Conservation (phyloP, 2,329 filamentous ascomycete species). For the Colletotrichum acutatum region DNA sequence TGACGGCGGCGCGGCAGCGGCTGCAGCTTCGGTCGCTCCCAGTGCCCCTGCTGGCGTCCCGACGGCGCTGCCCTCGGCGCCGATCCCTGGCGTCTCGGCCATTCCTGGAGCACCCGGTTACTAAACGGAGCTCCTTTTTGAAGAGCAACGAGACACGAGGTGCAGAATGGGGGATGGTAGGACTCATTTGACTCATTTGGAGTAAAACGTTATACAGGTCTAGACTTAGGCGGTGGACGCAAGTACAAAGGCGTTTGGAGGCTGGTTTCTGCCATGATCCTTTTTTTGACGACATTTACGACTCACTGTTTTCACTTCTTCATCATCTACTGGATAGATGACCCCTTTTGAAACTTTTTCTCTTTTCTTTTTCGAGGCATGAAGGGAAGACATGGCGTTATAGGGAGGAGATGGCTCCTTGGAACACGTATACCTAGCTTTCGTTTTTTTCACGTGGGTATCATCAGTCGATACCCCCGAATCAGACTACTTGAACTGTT, state of each 20-base stretch:
- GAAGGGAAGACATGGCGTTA: conserved; percentile 13
- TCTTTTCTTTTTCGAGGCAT: background rate
- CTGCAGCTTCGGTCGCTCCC: background rate
- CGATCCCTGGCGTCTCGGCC: background rate
- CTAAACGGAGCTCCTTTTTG: background rate
- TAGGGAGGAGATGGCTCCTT: background rate
- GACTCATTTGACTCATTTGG: background rate
- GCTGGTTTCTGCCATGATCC: background rate
- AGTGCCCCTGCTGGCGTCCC: background rate
- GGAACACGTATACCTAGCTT: background rate
- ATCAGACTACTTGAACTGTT: conserved; percentile 2
- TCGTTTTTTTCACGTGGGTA: background rate
- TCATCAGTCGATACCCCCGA: conserved; percentile 22
- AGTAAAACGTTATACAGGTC: background rate
- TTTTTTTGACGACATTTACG: conserved; percentile 20
- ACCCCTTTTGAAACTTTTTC: background rate
- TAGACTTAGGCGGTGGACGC: conserved; percentile 5
- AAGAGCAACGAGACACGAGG: background rate
- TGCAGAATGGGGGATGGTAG: background rate
- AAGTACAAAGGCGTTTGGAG: conserved; percentile 27
- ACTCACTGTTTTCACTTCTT: background rate
- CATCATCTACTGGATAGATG: conserved; percentile 25
- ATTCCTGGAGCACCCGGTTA: background rate
- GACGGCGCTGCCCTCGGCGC: background rate
- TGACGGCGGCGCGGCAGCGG: background rate